Percentiles rank a stretch among this genome's conserved stretches.
phyloP scores from a whole-genome alignment of 148 eudicot genomes.

The Rhododendron simsii region DNA sequence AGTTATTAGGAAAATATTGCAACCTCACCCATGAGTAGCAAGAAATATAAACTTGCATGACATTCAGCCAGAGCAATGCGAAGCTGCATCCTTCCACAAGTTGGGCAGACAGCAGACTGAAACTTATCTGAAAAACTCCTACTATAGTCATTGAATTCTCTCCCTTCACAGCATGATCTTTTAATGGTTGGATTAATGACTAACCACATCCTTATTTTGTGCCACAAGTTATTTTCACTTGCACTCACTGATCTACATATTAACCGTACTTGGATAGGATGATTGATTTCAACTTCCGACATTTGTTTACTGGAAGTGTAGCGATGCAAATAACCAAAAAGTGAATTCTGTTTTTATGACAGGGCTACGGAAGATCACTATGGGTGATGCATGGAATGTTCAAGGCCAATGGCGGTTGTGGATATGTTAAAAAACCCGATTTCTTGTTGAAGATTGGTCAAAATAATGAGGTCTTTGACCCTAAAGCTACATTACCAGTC shows the following conservation, averaged over 20 bases:
- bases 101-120: not conserved
- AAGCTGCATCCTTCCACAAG: not conserved
- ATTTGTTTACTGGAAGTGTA: not conserved
- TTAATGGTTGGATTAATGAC: not conserved
- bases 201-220: not conserved
- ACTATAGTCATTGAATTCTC: not conserved
- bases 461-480: conserved; percentile 32
- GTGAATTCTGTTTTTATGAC: not conserved
- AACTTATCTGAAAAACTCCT: not conserved
- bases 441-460: conserved; percentile 24
- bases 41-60: not conserved
- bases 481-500: conserved; percentile 18
- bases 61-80: not conserved
- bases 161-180: not conserved
- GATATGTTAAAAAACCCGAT: conserved; percentile 67
- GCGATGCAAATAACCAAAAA: not conserved
- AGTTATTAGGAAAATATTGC: not conserved
- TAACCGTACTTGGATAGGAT: not conserved
- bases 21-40: not conserved
- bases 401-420: conserved; percentile 71
- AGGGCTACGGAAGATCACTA: conserved; percentile 57
- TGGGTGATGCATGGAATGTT: conserved; percentile 80
- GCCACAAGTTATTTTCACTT: not conserved
- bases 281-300: not conserved
- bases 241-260: not conserved